These are phyloP conservation scores for Boletus bicolor DNA, from an alignment of 768 basidiomycete species.

Conservation along the genomic window DNA sequence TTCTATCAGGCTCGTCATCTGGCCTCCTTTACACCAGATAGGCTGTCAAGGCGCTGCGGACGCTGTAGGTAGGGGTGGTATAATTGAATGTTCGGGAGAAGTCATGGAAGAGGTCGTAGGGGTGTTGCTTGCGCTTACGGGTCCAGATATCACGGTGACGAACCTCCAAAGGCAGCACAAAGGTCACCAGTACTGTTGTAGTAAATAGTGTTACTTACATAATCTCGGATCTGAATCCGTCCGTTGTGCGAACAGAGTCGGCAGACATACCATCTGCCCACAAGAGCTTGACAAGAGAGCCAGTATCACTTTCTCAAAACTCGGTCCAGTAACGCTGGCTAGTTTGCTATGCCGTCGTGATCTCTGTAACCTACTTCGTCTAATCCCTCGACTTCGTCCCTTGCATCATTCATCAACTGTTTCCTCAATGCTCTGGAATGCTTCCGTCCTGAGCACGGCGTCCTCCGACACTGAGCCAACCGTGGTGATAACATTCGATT, in stretches of 20 bases:
- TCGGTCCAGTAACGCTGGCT: conserved; percentile 20
- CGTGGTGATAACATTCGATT: conserved; percentile 70
- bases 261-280: too few relatives aligned
- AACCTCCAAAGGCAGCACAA: conserved; percentile 56
- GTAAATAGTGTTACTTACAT: too few relatives aligned
- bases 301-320: neutral
- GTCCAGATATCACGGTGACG: conserved; percentile 49
- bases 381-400: conserved; percentile 7
- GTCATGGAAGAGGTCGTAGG: conserved; percentile 44
- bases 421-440: conserved; percentile 55
- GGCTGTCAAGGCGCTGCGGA: conserved; percentile 31
- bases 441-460: conserved; percentile 52
- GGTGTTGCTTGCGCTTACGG: conserved; percentile 51
- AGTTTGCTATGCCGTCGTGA: conserved; percentile 25
- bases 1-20: neutral
- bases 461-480: conserved; percentile 82
- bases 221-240: too few relatives aligned
- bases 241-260: too few relatives aligned
- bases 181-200: conserved; percentile 46
- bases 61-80: conserved; percentile 48
- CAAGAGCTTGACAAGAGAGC: too few relatives aligned
- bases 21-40: conserved; percentile 1
- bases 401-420: conserved; percentile 17
- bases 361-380: conserved; percentile 23
- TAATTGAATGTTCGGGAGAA: conserved; percentile 52